phyloP scores from a whole-genome alignment of 495 filamentous ascomycete genomes.

The Rhizodiscina lignyota region DNA sequence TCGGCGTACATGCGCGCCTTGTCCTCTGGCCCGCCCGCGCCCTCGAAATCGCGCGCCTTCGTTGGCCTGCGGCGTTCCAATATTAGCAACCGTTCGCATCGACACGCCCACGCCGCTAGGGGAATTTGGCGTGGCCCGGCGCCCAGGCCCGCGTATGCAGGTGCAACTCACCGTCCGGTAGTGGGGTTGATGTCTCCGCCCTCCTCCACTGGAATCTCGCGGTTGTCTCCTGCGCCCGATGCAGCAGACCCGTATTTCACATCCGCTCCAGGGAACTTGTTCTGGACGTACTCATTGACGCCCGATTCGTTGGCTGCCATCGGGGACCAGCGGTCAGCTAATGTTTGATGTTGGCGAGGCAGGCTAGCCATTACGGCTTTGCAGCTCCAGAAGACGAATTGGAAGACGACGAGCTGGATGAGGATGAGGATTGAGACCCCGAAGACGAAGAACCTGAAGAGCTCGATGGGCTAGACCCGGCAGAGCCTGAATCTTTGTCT shows the following conservation, averaged over 20 bases:
- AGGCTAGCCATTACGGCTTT: too few species aligned
- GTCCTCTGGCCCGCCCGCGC: conserved; percentile 33
- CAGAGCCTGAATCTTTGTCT: too few species aligned
- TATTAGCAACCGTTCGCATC: not conserved
- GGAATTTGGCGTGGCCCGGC: not conserved
- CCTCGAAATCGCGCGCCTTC: conserved; percentile 32
- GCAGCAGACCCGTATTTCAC: conserved; percentile 32
- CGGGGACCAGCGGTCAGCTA: not conserved
- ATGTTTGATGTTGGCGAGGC: not conserved
- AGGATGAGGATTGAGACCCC: too few species aligned
- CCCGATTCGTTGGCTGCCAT: conserved; percentile 33
- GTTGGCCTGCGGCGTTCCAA: conserved; percentile 14
- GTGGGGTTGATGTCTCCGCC: conserved; percentile 30
- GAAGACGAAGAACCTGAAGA: too few species aligned
- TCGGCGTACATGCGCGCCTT: conserved; percentile 24
- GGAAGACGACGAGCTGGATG: too few species aligned
- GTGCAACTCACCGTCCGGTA: conserved; percentile 24
- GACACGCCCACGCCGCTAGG: not conserved
- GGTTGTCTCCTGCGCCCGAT: conserved; percentile 31
- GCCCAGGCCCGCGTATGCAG: not conserved
- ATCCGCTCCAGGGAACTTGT: conserved; percentile 27
- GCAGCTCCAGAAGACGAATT: too few species aligned
- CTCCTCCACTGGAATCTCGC: conserved; percentile 34
- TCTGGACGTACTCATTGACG: conserved; percentile 28
- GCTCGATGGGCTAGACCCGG: too few species aligned